Conservation (phyloP, 2,329 filamentous ascomycete genomes). For the Colletotrichum sp. region DNA sequence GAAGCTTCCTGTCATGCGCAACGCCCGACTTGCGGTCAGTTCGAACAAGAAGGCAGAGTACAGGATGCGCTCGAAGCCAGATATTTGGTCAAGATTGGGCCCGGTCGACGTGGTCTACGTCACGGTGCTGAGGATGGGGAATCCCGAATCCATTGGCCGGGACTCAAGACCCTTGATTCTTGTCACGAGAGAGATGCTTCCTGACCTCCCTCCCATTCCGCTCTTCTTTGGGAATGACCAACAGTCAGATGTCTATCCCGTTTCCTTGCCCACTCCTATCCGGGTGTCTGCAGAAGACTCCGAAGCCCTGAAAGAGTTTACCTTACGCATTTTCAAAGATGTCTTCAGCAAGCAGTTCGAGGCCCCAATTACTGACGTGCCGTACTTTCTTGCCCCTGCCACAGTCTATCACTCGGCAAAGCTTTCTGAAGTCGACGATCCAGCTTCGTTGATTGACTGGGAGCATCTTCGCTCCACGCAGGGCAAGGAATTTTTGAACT, state of each 20-base stretch:
- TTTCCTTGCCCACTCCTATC: conserved; percentile 49
- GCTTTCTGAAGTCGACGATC: conserved; percentile 25
- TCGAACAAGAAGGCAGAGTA: conserved; percentile 79
- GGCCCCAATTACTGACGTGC: conserved; percentile 64
- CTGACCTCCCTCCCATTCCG: conserved; percentile 69
- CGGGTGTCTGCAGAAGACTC: conserved; percentile 48
- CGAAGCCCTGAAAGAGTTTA: conserved; percentile 71
- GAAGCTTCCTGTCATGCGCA: conserved; percentile 80
- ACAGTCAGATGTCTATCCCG: conserved; percentile 61
- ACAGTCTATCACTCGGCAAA: conserved; percentile 26
- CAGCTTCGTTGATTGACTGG: conserved; percentile 62
- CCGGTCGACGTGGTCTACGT: conserved; percentile 61
- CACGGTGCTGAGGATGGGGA: conserved; percentile 64
- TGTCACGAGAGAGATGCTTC: conserved; percentile 71
- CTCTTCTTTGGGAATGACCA: conserved; percentile 73
- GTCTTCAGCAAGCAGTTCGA: conserved; percentile 90
- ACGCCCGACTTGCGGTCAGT: conserved; percentile 82
- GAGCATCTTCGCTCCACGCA: conserved; percentile 49
- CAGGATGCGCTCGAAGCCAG: conserved; percentile 79
- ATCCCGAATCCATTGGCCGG: conserved; percentile 61
- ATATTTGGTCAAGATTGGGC: conserved; percentile 66
- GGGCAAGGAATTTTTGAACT: conserved; percentile 37
- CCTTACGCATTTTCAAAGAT: conserved; percentile 77
- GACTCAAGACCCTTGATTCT: conserved; percentile 70
- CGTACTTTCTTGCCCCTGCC: conserved; percentile 82